Evolutionary conservation across 352 stramenopile species (phyloP).

Genomic region (Phytopythium boreale): DNA sequence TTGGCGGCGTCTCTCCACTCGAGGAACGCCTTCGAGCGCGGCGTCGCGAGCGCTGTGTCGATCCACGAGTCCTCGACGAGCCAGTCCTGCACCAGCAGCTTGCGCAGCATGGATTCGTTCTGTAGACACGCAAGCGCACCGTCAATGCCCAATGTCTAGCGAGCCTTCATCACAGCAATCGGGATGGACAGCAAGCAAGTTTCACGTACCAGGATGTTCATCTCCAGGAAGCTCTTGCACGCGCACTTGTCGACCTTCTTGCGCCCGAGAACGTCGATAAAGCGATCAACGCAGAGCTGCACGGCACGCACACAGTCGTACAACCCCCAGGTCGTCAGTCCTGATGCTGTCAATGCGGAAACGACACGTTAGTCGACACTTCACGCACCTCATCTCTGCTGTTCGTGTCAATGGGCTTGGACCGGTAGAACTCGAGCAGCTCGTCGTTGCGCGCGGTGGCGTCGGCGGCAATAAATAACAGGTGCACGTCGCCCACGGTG

Average conservation of each 20-base stretch:
- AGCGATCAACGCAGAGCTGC: conserved; percentile 61
- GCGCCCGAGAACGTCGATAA: conserved; percentile 66
- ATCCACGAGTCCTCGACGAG: conserved; percentile 55
- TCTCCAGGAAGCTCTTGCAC: conserved; percentile 75
- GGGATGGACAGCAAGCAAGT: not conserved
- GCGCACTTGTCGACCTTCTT: conserved; percentile 32
- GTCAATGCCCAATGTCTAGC: not conserved
- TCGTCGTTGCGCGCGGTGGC: conserved; percentile 27
- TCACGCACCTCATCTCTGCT: conserved; percentile 35
- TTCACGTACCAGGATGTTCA: conserved; percentile 67
- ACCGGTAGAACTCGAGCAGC: conserved; percentile 46
- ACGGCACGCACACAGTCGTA: not conserved
- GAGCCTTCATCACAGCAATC: not conserved
- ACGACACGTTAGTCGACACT: not conserved
- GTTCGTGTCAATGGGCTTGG: conserved; percentile 57
- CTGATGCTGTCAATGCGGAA: too few species aligned
- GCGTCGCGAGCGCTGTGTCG: conserved; percentile 40
- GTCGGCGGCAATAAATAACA: conserved; percentile 57
- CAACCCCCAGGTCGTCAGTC: not conserved
- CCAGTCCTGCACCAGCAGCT: conserved; percentile 72
- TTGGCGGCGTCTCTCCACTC: conserved; percentile 69
- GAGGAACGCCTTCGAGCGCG: conserved; percentile 55
- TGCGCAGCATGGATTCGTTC: conserved; percentile 53
- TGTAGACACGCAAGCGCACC: conserved; percentile 11
- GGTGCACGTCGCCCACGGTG: conserved; percentile 50